Base-by-base conservation (phyloP, 805 yeast species). In the Saccharomycopsis synnaedendra region DNA sequence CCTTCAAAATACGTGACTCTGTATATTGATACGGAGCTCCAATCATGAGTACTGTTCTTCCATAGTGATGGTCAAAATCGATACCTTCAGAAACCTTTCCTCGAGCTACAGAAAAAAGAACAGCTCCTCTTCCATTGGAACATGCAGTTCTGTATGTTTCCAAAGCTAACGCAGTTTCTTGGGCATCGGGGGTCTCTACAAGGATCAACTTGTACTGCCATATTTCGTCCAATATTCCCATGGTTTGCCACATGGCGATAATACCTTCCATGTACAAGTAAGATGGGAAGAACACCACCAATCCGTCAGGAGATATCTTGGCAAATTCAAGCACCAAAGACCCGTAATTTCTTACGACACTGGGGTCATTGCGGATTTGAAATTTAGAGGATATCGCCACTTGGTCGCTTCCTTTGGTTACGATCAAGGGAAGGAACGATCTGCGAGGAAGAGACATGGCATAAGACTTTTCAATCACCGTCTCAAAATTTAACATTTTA, bases 1-100 rank as follows among this genome's bases (percentile, higher is more conserved):
- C 98, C 57, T 93, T 93, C 58, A 93, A 70, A 54, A 93, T 93
- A 59, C 97, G 79, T 3, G 97, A 89, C 61, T 93, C 98, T 0
- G 99, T 93, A 64, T 93, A 93, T 71, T 93, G 99, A 73, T 93
- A 93, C 0, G 99, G 99, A 55, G 93, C 95, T 55, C 99, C 99
- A 64, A 93, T 90, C 97, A 93, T 90, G 52, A 93, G 70, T 52
- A 93, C 99, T 0, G 97, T 87, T 59, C 99, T 77, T 9, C 98
- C 99, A 63, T 85, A 93, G 55, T 93, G 98, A 62, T 93, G 96
- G 61, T 93, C 97, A 68, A 93, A 93, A 87, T 93, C 99, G 56
- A 93, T 93, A 52, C 99, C 99, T 65, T 93, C 99, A 0, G 95
- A 85, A 1, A 93, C 98, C 61, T 93, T 93, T 5, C 99, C 99